These are phyloP conservation scores for Umbelopsis sp. DNA, from an alignment of 192 early-diverging fungal genomes.

Conservation along the genomic window DNA sequence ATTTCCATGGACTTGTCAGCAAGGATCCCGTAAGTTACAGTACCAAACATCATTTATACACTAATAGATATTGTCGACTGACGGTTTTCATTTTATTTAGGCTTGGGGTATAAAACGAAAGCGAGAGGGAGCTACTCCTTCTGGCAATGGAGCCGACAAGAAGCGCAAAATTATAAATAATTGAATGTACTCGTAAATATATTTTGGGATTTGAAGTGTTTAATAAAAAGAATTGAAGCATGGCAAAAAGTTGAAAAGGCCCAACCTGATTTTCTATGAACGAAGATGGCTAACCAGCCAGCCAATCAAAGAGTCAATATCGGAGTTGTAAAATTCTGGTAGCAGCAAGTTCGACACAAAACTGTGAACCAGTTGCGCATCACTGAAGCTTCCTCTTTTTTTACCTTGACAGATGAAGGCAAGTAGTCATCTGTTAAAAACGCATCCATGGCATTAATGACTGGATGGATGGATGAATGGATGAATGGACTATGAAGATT, in stretches of 20 bases:
- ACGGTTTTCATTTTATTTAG: neutral
- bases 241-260: too few species aligned
- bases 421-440: conserved; percentile 12
- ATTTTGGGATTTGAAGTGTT: too few species aligned
- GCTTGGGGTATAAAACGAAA: conserved; percentile 34
- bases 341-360: conserved; percentile 10
- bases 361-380: neutral
- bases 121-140: conserved; percentile 1
- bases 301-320: too few species aligned
- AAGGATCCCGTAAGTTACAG: neutral
- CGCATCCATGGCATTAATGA: conserved; percentile 16
- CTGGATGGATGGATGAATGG: conserved; percentile 24
- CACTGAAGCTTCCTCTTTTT: conserved; percentile 13
- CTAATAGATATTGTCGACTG: neutral
- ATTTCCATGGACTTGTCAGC: conserved; percentile 37
- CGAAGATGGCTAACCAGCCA: too few species aligned
- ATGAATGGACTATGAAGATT: conserved; percentile 7
- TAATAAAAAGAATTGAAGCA: too few species aligned
- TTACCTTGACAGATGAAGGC: conserved; percentile 21
- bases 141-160: neutral
- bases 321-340: conserved; percentile 12
- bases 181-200: conserved; percentile 9
- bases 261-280: too few species aligned
- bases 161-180: conserved; percentile 7
- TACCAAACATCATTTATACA: conserved; percentile 24